These are phyloP conservation scores for Aspergillus uvarum DNA, from an alignment of 2,329 filamentous ascomycete species.

Conservation along the genomic window DNA sequence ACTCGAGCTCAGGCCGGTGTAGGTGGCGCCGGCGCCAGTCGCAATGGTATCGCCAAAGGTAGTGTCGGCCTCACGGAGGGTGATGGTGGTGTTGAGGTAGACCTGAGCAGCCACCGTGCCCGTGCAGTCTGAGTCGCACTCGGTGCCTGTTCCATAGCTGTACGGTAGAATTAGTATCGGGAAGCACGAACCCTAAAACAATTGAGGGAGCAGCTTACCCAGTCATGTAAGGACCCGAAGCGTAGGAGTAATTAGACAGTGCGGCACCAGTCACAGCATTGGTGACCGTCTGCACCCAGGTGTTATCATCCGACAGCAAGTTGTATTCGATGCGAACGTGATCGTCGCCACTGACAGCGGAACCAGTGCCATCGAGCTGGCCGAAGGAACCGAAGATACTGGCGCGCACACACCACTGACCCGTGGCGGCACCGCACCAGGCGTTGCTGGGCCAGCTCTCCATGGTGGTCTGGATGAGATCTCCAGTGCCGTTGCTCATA, in stretches of 20 bases:
- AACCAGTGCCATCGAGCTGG: conserved; percentile 34
- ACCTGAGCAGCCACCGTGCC: conserved; percentile 42
- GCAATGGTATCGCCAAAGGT: conserved; percentile 28
- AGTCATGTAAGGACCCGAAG: conserved; percentile 41
- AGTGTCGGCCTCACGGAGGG: conserved; percentile 33
- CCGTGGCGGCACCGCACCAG: conserved; percentile 43
- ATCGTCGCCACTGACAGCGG: conserved; percentile 25
- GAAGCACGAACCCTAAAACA: not conserved
- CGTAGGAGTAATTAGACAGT: conserved; percentile 36
- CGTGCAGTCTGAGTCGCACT: conserved; percentile 40
- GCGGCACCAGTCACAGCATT: conserved; percentile 36
- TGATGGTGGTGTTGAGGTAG: conserved; percentile 44
- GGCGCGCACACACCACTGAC: conserved; percentile 46
- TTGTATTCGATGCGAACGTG: conserved; percentile 34
- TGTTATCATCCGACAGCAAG: conserved; percentile 26
- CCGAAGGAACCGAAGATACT: conserved; percentile 45
- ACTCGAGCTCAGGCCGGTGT: conserved; percentile 34
- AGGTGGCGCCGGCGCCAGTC: conserved; percentile 33
- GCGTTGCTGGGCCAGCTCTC: conserved; percentile 44
- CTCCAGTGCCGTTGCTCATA: conserved; percentile 48
- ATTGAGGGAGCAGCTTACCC: conserved; percentile 15
- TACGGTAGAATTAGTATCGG: not conserved
- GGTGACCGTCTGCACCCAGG: conserved; percentile 38
- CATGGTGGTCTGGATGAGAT: conserved; percentile 45
- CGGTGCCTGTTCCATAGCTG: conserved; percentile 43